phyloP scores from a whole-genome alignment of 108 stramenopile species.

The Thalassiosira profunda region DNA sequence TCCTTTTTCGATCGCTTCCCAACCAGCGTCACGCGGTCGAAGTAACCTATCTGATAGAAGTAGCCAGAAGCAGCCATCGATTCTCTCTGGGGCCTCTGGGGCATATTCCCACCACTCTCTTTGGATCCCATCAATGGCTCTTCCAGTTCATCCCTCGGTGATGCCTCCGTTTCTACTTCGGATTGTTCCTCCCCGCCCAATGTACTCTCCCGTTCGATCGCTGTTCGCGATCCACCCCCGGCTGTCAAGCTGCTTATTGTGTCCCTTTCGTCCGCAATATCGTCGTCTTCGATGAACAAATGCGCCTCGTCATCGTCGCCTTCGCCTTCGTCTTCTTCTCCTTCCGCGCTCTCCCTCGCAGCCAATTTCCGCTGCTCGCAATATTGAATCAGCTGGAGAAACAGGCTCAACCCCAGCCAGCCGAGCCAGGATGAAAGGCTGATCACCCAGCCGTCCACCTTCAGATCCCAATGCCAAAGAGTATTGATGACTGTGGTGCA shows the following conservation, averaged over 20 bases:
- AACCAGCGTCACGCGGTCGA: neutral
- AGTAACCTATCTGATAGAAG: neutral
- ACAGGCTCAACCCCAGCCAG: conserved; percentile 8
- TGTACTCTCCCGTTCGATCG: no score
- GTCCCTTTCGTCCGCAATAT: neutral
- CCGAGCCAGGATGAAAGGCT: conserved; percentile 11
- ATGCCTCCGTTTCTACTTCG: neutral
- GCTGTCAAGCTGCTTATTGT: no score
- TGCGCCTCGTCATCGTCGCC: neutral
- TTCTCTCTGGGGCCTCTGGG: neutral
- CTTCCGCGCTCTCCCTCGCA: neutral
- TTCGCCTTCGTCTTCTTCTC: neutral
- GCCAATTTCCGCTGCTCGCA: neutral
- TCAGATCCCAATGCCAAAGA: neutral
- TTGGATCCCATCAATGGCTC: no score
- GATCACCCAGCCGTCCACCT: neutral
- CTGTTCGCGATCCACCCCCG: no score
- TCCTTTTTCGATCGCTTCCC: neutral
- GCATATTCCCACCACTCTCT: neutral
- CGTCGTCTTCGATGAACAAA: neutral
- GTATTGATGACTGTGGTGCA: no score
- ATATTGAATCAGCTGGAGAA: conserved; percentile 8
- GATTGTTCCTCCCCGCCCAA: neutral
- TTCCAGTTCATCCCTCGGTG: neutral
- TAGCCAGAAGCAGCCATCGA: neutral